phyloP scores from a whole-genome alignment of 768 basidiomycete genomes.

The Tulasnella sp. region DNA sequence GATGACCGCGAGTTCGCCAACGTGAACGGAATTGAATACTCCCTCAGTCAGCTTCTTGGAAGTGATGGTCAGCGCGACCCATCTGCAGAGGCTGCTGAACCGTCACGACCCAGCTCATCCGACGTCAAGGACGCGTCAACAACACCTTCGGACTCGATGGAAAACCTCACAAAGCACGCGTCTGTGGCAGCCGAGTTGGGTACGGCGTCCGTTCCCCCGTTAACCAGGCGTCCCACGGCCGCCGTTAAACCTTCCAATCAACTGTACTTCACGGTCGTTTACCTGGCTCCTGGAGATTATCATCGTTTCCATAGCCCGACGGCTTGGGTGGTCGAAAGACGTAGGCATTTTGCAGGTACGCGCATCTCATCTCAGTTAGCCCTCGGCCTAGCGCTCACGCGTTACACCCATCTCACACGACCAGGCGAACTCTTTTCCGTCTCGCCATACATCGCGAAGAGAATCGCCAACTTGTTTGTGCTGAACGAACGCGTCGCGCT shows the following conservation, averaged over 20 bases:
- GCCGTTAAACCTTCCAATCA: constrained; percentile 61
- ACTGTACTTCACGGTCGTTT: constrained; percentile 88
- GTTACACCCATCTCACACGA: not conserved
- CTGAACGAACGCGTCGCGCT: constrained; percentile 97
- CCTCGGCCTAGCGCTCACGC: not conserved
- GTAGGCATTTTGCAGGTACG: constrained; percentile 85
- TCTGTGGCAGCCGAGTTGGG: constrained; percentile 67
- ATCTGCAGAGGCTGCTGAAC: constrained; percentile 19
- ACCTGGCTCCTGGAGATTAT: constrained; percentile 97
- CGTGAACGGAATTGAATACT: constrained; percentile 95
- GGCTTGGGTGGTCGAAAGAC: constrained; percentile 92
- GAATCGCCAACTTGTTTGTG: constrained; percentile 85
- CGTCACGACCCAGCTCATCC: constrained; percentile 36
- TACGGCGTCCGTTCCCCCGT: constrained; percentile 23
- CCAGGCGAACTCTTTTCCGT: constrained; percentile 90
- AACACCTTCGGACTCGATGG: constrained; percentile 39
- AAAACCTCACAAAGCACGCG: constrained; percentile 51
- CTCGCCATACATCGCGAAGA: constrained; percentile 88
- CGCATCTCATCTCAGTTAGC: constrained; percentile 2
- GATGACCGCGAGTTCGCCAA: constrained; percentile 86
- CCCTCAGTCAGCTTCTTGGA: constrained; percentile 80
- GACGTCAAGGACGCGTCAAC: constrained; percentile 64
- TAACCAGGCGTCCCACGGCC: constrained; percentile 26
- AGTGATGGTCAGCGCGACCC: not conserved
- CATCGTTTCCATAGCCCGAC: constrained; percentile 95